Evolutionary conservation across 192 early-diverging fungal species (phyloP), one percentile per base, ranked within the genome.

Genomic region (Anaeromyces robustus): DNA sequence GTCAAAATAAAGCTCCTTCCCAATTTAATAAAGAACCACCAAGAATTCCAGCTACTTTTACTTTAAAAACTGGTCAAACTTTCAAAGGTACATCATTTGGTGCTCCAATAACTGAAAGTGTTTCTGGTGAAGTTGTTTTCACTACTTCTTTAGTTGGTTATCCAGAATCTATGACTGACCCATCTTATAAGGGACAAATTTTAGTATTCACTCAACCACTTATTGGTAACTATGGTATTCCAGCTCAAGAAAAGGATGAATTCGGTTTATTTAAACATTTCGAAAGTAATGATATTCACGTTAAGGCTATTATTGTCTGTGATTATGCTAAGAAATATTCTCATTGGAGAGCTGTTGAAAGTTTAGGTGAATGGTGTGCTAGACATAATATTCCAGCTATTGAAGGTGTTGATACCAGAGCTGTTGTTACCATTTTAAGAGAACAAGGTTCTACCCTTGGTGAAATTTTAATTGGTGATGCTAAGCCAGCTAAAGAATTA

Each of bases 131-230:
- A 85, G 93, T 94, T 22, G 97, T 98, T 28, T 98, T 98, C 83
- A 97, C 97, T 39, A 97, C 96, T 0, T 94, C 94, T 17, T 83
- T 96, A 78, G 97, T 97, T 26, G 96, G 96, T 34, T 98, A 98
- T 87, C 95, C 96, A 19, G 96, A 98, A 86, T 95, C 94, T 14
- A 96, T 98, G 95, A 97, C 95, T 77, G 96, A 98, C 82, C 96
- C 96, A 12, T 97, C 95, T 22, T 98, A 98, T 86, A 87, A 86
- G 41, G 96, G 96, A 77, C 96, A 98, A 87, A 96, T 98, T 79
- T 90, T 98, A 29, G 95, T 96, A 11, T 96, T 98, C 80, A 96
- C 96, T n/a, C 95, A 96, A 84, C 96, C 96, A 30, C 86, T 98
- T 41, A 92, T 97, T 82, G 96, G 96, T 84, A 98, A 98, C 89